Conservation (phyloP, 2,329 filamentous ascomycete genomes). For the Blastomyces parvus region DNA sequence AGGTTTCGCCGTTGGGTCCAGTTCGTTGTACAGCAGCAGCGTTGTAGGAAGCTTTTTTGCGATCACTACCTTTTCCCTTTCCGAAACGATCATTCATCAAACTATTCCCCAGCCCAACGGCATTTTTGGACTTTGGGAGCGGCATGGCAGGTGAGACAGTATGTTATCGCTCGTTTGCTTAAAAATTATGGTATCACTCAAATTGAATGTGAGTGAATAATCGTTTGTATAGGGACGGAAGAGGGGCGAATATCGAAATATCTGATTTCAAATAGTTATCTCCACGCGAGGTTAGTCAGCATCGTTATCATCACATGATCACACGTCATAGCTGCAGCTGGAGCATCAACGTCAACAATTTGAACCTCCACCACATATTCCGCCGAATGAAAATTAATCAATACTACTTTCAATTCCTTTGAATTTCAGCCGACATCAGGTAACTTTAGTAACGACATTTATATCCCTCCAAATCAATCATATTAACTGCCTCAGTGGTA, state of each 20-base stretch:
- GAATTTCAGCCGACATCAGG: background rate
- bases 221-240: background rate
- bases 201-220: background rate
- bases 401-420: background rate
- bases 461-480: background rate
- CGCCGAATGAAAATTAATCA: background rate
- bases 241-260: background rate
- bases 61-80: slow-evolving; percentile 76
- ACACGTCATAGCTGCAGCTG: background rate
- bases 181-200: background rate
- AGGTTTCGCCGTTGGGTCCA: slow-evolving; percentile 71
- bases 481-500: background rate
- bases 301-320: slow-evolving; percentile 5
- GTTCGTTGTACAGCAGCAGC: slow-evolving; percentile 57
- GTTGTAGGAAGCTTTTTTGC: slow-evolving; percentile 59
- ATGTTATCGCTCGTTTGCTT: background rate
- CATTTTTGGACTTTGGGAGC: slow-evolving; percentile 86
- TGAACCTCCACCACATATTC: background rate
- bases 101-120: slow-evolving; percentile 88
- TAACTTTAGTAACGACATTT: background rate
- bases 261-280: slow-evolving; percentile 4
- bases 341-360: background rate
- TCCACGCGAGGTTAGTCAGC: background rate
- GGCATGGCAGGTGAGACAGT: slow-evolving; percentile 46
- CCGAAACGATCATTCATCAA: slow-evolving; percentile 99